Conservation (phyloP, 2,329 filamentous ascomycete species). For the Boeremia lycopersici region DNA sequence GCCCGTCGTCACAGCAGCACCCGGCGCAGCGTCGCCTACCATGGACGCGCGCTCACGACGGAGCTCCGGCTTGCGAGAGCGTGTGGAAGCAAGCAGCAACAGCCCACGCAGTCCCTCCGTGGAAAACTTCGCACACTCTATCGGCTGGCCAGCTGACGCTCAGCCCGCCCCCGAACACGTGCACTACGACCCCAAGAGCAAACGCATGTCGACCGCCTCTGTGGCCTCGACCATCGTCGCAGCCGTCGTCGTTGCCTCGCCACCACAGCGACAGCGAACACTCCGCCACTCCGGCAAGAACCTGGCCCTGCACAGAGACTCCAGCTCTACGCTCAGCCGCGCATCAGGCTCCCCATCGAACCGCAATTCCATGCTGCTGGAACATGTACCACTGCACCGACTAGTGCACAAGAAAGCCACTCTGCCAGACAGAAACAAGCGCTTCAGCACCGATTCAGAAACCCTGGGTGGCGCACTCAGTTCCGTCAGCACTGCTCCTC, state of each 20-base stretch:
- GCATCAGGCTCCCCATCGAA: constrained; percentile 53
- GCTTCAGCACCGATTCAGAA: constrained; percentile 39
- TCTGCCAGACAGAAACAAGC: constrained; percentile 52
- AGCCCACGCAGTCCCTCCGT: constrained; percentile 48
- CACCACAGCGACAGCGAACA: constrained; percentile 51
- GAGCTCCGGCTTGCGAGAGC: constrained; percentile 40
- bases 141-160: constrained; percentile 55
- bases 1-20: constrained; percentile 2
- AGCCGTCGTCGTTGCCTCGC: constrained; percentile 60
- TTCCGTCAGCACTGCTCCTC: constrained; percentile 23
- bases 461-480: constrained; percentile 20
- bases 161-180: constrained; percentile 33
- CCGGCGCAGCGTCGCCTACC: constrained; percentile 26
- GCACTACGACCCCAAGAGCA: constrained; percentile 40
- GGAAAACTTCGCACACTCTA: constrained; percentile 56
- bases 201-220: constrained; percentile 58
- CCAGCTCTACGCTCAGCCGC: constrained; percentile 41
- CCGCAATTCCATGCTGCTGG: constrained; percentile 52
- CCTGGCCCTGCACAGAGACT: constrained; percentile 55
- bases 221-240: constrained; percentile 61
- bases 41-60: constrained; percentile 27
- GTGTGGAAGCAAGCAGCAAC: constrained; percentile 41
- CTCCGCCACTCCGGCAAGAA: constrained; percentile 62
- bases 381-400: constrained; percentile 53
- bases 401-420: constrained; percentile 58